Base-by-base conservation (phyloP, 2,329 filamentous ascomycete genomes). In the Scedosporium boydii region DNA sequence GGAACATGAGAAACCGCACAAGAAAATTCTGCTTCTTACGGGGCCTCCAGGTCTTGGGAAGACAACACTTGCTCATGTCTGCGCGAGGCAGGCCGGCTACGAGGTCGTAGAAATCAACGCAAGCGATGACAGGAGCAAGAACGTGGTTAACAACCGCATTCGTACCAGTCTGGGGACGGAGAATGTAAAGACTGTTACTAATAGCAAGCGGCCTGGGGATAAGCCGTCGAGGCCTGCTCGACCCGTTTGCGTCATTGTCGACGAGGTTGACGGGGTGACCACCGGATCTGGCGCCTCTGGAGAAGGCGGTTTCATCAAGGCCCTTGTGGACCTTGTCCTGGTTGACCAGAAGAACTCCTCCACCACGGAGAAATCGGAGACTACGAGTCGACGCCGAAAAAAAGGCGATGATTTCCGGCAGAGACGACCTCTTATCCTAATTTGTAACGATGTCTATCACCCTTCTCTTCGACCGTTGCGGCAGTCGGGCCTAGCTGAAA, bases 61-160 rank as follows among this genome's bases (percentile, higher is more conserved):
- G 78, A 99, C 95, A 0, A 99, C 95, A 0, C 75, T 99, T 58
- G 95, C 95, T 1, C 95, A 99, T 74, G 95, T 99, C 0, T 98
- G 95, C 72, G 96, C 96, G 0, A 87, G 82, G 67, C 95, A 99
- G 75, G 95, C 95, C 4, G 95, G 95, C 0, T 99, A 99, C 69
- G 95, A 98, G 70, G 90, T 96, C 1, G 84, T 98, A 71, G 95
- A 99, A 72, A 96, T 99, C 75, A 99, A 99, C 69, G 95, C 96
- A 7, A 98, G 93, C 69, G 95, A 99, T 70, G 96, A 99, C 71
- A 84, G 95, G 69, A 96, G 91, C 70, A 83, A 84, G 34, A 87
- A 93, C 69, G 91, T 99, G 1, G 95, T 99, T 42, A 95, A 90
- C 71, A 91, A 91, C 6, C 84, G 92, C 16, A 97, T 99, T 67